phyloP scores from a whole-genome alignment of 1,284 basidiomycete genomes.

The Crepidotus sp. region DNA sequence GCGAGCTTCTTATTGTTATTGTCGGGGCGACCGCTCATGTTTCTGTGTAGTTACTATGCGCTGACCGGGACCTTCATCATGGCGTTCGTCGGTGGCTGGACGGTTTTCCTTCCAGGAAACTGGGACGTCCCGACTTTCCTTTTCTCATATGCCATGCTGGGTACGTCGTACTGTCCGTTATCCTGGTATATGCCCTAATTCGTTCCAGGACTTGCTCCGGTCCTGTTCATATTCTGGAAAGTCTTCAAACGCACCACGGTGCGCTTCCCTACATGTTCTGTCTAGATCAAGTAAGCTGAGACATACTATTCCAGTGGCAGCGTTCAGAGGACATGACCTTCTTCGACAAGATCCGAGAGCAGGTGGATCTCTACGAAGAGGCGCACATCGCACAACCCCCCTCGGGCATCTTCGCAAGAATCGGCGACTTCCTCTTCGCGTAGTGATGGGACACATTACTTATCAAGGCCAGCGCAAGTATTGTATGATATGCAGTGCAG shows the following conservation, averaged over 20 bases:
- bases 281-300: too few relatives aligned
- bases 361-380: slow-evolving; percentile 33
- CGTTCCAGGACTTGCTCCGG: slow-evolving; percentile 34
- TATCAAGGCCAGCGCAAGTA: too few relatives aligned
- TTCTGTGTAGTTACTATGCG: slow-evolving; percentile 33
- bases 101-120: slow-evolving; percentile 45
- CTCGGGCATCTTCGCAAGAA: slow-evolving; percentile 4
- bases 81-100: slow-evolving; percentile 46
- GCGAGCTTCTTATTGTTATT: slow-evolving; percentile 23
- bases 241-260: slow-evolving; percentile 43
- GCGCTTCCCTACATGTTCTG: slow-evolving; percentile 6
- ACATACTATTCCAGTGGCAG: slow-evolving; percentile 33
- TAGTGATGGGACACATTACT: slow-evolving; percentile 7
- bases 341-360: slow-evolving; percentile 31
- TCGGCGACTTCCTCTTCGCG: slow-evolving; percentile 15
- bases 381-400: slow-evolving; percentile 1
- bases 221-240: slow-evolving; percentile 56
- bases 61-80: slow-evolving; percentile 36
- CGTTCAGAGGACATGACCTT: slow-evolving; percentile 30
- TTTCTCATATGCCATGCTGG: slow-evolving; percentile 48
- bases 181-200: not conserved
- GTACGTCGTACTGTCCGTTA: not conserved
- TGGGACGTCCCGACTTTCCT: slow-evolving; percentile 49
- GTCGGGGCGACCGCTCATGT: slow-evolving; percentile 6
- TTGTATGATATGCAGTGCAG: too few relatives aligned